Evolutionary conservation across 441 rosid genomes (phyloP), one percentile per base, ranked within the genome.

Genomic region (Erodium chrysanthum): DNA sequence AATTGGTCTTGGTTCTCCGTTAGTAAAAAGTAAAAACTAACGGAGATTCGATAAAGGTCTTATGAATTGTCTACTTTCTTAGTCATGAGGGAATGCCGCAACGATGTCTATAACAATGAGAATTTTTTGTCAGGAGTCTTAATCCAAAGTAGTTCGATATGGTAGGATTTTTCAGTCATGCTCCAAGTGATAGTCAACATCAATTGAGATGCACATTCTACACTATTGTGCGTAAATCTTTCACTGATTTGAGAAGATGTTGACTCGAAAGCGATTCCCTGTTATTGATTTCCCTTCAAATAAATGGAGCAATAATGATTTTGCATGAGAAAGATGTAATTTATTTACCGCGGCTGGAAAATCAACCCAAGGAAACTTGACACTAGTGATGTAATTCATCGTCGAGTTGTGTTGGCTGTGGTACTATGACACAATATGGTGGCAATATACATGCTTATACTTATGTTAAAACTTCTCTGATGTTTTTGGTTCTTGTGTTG

Each of bases 401-500:
- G 17, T 44, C 14, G 29, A 17, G 23, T 22, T 56, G 20, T 56
- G 61, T 20, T 56, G 23, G 25, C 22, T 58, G 62, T 23, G 14
- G 62, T 58, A 21, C 29, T 22, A 9, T 21, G 31, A 10, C 21
- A 31, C 10, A 18, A 58, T 58, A 6, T 5, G 15, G 22, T 58
- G n/a, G 12, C 9, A 58, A 58, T 58, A 23, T 22, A 58, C 31
- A 59, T 59, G 64, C 17, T 59, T 14, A 2, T 21, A 58, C 33
- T 23, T 59, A 12, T 3, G n/a, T 59, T 12, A 22, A 14, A 59
- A 59, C 29, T 0, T 58, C 9, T 58, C 63, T 22, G 63, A 59
- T 59, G 23, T 4, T 22, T 42, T 66, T 70, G n/a, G n/a, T 29
- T 29, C 5, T 35, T 67, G 59, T 58, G 70, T 75, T 76, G 42